Base-by-base conservation (phyloP, 208 protist genomes). In the Acanthamoeba healyi region DNA sequence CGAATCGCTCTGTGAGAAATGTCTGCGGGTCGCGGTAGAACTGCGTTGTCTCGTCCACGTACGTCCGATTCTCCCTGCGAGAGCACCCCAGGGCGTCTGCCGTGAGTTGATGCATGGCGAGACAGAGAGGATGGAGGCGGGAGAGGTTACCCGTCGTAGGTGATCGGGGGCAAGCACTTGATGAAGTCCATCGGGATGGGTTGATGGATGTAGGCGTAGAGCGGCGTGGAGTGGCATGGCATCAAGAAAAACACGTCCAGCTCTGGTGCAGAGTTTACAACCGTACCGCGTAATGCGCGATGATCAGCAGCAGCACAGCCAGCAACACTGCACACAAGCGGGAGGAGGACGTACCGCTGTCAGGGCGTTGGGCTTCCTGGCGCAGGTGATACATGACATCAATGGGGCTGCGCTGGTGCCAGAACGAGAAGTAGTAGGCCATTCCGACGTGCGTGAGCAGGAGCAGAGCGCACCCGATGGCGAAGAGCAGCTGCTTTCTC, bases 141-240 rank as follows among this genome's bases (percentile, higher is more conserved):
- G n/a, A 22, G 15, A 65, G 26, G 5, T 58, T 58, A 87, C 49
- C 40, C 77, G 44, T 87, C 40, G 44, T 51, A 87, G 34, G 10
- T 77, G 15, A 77, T 42, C 34, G 77, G 77, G 12, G 77, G 77
- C 34, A 61, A 24, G 82, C 95, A 96, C 36, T 94, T 49, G 10
- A 96, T 32, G 17, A 96, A 89, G 32, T 61, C 86, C 77, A 96
- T 77, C 9, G 88, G 14, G 44, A 93, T 79, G 86, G 88, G 87
- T 42, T 65, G 56, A 32, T 97, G 96, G 34, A 97, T 63, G 93
- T 97, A 92, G 12, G 74, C 81, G 63, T 96, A 93, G 24, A 81
- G 96, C 7, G 96, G 96, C 19, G 96, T 97, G 26, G 96, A 72
- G 95, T 97, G 96, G 72, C 96, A 97, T 2, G 86, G 93, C 70